Conservation (phyloP, 352 stramenopile genomes). For the Globisporangium uncinulatum region DNA sequence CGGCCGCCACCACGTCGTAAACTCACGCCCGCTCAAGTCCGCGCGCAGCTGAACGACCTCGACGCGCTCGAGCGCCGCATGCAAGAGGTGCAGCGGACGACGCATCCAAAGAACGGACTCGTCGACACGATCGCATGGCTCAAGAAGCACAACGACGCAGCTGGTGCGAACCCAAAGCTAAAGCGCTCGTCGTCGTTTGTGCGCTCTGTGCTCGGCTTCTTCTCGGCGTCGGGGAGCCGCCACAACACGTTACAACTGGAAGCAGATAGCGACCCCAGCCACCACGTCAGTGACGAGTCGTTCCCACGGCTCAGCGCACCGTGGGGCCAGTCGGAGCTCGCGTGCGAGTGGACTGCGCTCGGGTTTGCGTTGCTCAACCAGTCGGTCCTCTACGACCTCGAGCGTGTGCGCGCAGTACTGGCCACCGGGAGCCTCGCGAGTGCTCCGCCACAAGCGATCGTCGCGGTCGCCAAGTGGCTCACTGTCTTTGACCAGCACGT, state of each 20-base stretch:
- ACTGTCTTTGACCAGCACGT: conserved; percentile 57
- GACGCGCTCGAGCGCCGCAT: background rate
- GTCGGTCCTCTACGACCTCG: conserved; percentile 2
- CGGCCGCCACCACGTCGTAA: conserved; percentile 21
- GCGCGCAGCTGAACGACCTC: background rate
- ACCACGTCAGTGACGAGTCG: conserved; percentile 9
- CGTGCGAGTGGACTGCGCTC: conserved; percentile 42
- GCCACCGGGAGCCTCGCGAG: conserved; percentile 43
- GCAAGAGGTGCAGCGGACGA: background rate
- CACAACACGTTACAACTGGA: background rate
- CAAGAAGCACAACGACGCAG: conserved; percentile 44
- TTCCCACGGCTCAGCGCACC: conserved; percentile 23
- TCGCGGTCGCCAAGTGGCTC: conserved; percentile 58
- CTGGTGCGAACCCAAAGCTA: conserved; percentile 27
- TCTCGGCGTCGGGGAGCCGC: conserved; percentile 13
- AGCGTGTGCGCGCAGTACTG: conserved; percentile 15
- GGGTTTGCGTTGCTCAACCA: conserved; percentile 53
- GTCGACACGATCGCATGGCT: conserved; percentile 68
- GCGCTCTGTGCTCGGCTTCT: conserved; percentile 45
- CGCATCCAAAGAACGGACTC: conserved; percentile 26
- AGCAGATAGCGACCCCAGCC: conserved; percentile 10
- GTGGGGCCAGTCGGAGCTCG: conserved; percentile 25
- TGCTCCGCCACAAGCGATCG: conserved; percentile 41
- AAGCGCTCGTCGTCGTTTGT: conserved; percentile 59
- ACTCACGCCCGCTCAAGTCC: conserved; percentile 14